Evolutionary conservation across 2,329 filamentous ascomycete species (phyloP), one percentile per base, ranked within the genome.

Genomic region (Coniella vitis): DNA sequence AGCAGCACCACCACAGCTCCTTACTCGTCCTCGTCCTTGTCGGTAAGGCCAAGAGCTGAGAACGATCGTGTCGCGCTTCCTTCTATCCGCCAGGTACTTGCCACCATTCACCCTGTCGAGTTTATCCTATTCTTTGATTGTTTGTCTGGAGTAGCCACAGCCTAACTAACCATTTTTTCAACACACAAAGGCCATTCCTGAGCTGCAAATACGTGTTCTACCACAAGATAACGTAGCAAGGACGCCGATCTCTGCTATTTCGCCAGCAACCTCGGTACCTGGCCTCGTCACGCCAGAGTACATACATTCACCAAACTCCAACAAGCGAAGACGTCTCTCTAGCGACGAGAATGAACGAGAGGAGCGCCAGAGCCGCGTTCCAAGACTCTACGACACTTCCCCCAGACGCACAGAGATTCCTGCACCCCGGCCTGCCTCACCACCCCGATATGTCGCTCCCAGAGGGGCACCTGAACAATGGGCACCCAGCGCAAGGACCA

Each of bases 71-170:
- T 74, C 25, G 67, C 68, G 32, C 64, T 79, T 19, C 76, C 76
- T 17, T 73, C 76, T 1, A 76, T 79, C 43, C 68, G 72, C 55
- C 71, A 76, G 71, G 75, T 77, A 70, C 49, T n/a, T n/a, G 46
- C 41, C 22, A 36, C 21, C 16, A 7, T 4, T 21, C 10, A 20
- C 21, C 38, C 12, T 31, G 19, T 7, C 17, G 17, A 35, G 34
- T 13, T n/a, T n/a, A 7, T n/a, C n/a, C n/a, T n/a, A 35, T 12
- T 35, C 5, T 35, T 19, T 38, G 9, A 19, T 37, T 19, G 16
- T 13, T 22, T 21, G 12, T 25, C 20, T 13, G 12, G 4, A 7
- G 2, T 22, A n/a, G n/a, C n/a, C n/a, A n/a, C n/a, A n/a, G 10
- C 34, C 13, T 2, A 19, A 12, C 9, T 21, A 13, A 38, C 14